These are phyloP conservation scores for Cinnamomum chago DNA, from an alignment of 164 flowering plant species.

Conservation along the genomic window DNA sequence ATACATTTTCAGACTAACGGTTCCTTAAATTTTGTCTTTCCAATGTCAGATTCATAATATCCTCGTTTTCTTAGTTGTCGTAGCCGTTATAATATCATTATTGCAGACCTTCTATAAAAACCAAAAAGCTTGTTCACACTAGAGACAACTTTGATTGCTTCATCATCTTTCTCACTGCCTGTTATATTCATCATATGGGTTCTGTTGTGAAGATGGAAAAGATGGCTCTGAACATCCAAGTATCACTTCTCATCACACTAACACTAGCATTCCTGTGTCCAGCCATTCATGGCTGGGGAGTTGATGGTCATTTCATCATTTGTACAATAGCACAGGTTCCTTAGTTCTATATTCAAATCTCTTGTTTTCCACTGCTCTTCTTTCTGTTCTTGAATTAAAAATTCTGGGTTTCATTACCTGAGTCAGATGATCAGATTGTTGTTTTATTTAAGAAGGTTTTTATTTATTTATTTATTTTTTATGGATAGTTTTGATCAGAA, in stretches of 20 bases:
- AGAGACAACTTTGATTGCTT: background rate
- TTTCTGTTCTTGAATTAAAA: background rate
- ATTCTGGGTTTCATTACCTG: background rate
- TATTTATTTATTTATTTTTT: too few species aligned
- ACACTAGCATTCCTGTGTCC: conserved; percentile 32
- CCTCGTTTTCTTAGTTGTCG: too few species aligned
- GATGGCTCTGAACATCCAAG: conserved; percentile 2
- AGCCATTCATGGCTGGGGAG: conserved; percentile 49
- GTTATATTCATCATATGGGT: background rate
- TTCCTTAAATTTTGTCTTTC: too few species aligned
- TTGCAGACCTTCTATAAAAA: background rate
- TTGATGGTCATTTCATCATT: conserved; percentile 55
- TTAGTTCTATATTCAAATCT: background rate
- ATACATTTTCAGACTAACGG: too few species aligned
- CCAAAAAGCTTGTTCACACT: background rate
- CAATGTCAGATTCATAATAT: too few species aligned
- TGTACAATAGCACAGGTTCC: conserved; percentile 74
- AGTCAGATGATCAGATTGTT: background rate
- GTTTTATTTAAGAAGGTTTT: background rate
- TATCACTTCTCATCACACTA: conserved; percentile 11
- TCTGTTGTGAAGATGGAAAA: background rate
- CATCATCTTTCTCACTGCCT: background rate
- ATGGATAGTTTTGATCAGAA: background rate
- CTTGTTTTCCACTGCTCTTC: background rate
- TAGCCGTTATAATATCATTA: background rate